Base-by-base conservation (phyloP, 2,329 filamentous ascomycete genomes). In the Chaetomium sp. region DNA sequence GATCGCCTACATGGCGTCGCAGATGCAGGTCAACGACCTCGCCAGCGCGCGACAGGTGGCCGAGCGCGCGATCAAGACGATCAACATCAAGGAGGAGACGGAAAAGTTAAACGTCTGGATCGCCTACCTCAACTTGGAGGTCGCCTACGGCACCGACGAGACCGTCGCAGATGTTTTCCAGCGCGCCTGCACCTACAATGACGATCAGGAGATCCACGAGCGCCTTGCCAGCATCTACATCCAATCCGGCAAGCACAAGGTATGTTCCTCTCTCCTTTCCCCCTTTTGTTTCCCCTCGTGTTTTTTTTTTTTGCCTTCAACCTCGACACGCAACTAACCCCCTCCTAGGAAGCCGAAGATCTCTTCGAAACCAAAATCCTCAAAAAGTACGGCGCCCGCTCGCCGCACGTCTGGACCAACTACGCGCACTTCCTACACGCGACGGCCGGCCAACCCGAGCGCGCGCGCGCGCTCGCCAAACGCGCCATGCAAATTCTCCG, bases 1-100 rank as follows among this genome's bases (percentile, higher is more conserved):
- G 94, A 89, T 96, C 53, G 83, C 89, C 62, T 99, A 99, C 74
- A 97, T 99, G 90, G 91, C 91, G n/a, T 95, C 95, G 80, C 90
- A 97, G 72, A 86, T 96, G 71, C 87, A 95, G 68, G 82, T 95
- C 52, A 89, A 89, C 68, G 94, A 99, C 72, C 79, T 95, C 19
- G 84, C 86, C 59, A 94, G 91, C 72, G 91, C 94, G 10, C 85
- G 92, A 49, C 88, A 92, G 62, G 87, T 96, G 57, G 91, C 90
- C 1, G 88, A 96, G 72, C 87, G 94, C 59, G 94, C 94, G 14
- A 81, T 97, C 61, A 86, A 87, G 68, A 95, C 88, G 12, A 97
- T 99, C 74, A 88, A 89, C 71, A 89, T 95, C 59, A 84, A 89
- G 33, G 91, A 96, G 69, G 88, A 96, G 69, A 84, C 86, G 2